A percentile compares a stretch with the other conserved stretches of the same genome.
These are phyloP conservation scores for Ophiostoma australiae DNA, from an alignment of 2,329 filamentous ascomycete genomes.

Conservation along the genomic window DNA sequence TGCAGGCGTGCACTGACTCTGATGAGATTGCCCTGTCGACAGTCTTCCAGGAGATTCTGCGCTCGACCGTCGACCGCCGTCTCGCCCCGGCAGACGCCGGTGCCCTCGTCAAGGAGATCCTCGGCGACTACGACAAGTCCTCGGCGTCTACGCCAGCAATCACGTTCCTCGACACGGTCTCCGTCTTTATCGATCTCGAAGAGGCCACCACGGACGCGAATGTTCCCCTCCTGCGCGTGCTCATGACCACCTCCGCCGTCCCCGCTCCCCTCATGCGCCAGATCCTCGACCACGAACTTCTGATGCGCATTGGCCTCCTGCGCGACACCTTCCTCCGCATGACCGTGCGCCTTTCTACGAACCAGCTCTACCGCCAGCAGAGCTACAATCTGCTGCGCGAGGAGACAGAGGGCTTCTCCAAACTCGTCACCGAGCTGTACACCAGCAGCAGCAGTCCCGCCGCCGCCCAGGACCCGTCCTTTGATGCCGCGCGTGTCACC, in stretches of 20 bases:
- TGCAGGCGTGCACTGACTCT: conserved; percentile 60
- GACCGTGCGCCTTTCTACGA: conserved; percentile 84
- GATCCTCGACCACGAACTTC: conserved; percentile 71
- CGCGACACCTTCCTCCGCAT: conserved; percentile 78
- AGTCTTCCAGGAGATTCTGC: conserved; percentile 80
- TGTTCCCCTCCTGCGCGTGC: conserved; percentile 53
- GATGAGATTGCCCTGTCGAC: conserved; percentile 64
- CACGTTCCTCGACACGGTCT: conserved; percentile 77
- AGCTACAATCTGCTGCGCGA: conserved; percentile 95
- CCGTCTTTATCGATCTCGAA: conserved; percentile 70
- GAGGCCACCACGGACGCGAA: conserved; percentile 44
- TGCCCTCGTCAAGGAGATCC: conserved; percentile 65
- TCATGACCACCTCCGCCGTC: conserved; percentile 69
- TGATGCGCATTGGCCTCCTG: conserved; percentile 74
- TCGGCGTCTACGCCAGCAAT: conserved; percentile 39
- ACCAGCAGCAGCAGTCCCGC: conserved; percentile 68
- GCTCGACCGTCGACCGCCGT: conserved; percentile 65
- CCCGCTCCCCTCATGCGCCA: conserved; percentile 68
- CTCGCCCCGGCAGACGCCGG: conserved; percentile 67
- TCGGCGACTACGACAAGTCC: conserved; percentile 35
- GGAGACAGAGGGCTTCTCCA: conserved; percentile 94
- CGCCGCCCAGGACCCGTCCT: conserved; percentile 55
- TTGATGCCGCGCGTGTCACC: conserved; percentile 75
- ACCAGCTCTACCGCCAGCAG: conserved; percentile 87
- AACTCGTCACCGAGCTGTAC: conserved; percentile 92